phyloP scores from a whole-genome alignment of 2,329 filamentous ascomycete genomes.

The Metarhizium robertsii region DNA sequence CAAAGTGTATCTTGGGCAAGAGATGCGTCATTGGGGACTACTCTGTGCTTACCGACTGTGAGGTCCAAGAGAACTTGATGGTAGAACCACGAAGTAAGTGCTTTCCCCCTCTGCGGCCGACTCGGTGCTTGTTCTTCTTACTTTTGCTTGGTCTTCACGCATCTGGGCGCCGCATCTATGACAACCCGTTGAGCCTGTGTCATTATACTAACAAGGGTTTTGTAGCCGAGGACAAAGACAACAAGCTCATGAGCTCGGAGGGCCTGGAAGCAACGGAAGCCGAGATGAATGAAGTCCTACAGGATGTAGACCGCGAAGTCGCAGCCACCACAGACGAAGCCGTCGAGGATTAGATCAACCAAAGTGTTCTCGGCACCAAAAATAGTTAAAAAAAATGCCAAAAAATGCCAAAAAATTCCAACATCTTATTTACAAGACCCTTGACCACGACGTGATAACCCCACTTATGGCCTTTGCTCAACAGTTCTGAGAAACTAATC shows the following conservation, averaged over 20 bases:
- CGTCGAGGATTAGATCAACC: slow-evolving; percentile 5
- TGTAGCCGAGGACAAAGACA: slow-evolving; percentile 56
- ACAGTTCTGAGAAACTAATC: neutral
- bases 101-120: neutral
- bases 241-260: slow-evolving; percentile 58
- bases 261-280: slow-evolving; percentile 55
- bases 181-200: neutral
- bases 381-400: neutral
- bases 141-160: neutral
- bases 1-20: slow-evolving; percentile 77
- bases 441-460: neutral
- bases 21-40: slow-evolving; percentile 76
- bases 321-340: slow-evolving; percentile 13
- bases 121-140: neutral
- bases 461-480: neutral
- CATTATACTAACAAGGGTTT: neutral
- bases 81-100: slow-evolving; percentile 67
- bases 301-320: slow-evolving; percentile 31
- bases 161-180: neutral
- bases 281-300: slow-evolving; percentile 46
- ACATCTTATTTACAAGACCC: neutral
- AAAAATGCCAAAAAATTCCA: neutral
- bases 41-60: slow-evolving; percentile 74
- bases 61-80: slow-evolving; percentile 83
- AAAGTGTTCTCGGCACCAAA: neutral